Conservation (phyloP, 2,329 filamentous ascomycete genomes). For the Diaporthe citri region DNA sequence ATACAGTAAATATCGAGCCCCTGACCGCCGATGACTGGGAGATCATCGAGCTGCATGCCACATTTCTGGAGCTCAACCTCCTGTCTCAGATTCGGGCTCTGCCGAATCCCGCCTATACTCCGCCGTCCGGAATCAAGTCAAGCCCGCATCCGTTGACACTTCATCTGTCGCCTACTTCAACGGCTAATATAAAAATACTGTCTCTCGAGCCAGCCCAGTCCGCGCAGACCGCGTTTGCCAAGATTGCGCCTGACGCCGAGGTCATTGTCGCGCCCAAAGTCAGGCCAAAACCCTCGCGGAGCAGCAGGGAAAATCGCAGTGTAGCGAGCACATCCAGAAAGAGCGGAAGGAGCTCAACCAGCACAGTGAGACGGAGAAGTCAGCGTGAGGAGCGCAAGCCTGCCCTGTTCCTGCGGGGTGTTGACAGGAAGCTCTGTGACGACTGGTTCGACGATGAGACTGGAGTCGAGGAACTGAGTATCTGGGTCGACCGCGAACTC, state of each 20-base stretch:
- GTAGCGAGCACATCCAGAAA: conserved; percentile 83
- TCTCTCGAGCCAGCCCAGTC: conserved; percentile 83
- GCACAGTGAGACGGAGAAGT: conserved; percentile 68
- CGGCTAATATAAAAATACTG: conserved; percentile 88
- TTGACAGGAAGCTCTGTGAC: conserved; percentile 77
- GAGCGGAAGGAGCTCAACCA: conserved; percentile 80
- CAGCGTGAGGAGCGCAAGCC: conserved; percentile 75
- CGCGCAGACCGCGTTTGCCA: conserved; percentile 82
- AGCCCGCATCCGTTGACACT: conserved; percentile 85
- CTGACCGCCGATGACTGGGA: conserved; percentile 98
- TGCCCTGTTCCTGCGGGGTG: conserved; percentile 81
- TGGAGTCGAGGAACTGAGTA: conserved; percentile 70
- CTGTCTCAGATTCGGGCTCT: conserved; percentile 92
- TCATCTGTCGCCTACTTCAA: conserved; percentile 94
- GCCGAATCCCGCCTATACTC: conserved; percentile 81
- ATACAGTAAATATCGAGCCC: conserved; percentile 97
- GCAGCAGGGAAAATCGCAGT: conserved; percentile 81
- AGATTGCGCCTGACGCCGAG: conserved; percentile 93
- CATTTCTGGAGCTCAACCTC: conserved; percentile 94
- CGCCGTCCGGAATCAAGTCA: conserved; percentile 62
- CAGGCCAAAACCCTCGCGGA: conserved; percentile 76
- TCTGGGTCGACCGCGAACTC: conserved; percentile 89
- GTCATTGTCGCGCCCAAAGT: conserved; percentile 97
- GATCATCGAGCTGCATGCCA: conserved; percentile 97
- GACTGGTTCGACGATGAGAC: conserved; percentile 84